Percentiles rank a stretch among this genome's conserved stretches.
phyloP scores from a whole-genome alignment of 805 yeast species.

The Zygoascus tannicola region DNA sequence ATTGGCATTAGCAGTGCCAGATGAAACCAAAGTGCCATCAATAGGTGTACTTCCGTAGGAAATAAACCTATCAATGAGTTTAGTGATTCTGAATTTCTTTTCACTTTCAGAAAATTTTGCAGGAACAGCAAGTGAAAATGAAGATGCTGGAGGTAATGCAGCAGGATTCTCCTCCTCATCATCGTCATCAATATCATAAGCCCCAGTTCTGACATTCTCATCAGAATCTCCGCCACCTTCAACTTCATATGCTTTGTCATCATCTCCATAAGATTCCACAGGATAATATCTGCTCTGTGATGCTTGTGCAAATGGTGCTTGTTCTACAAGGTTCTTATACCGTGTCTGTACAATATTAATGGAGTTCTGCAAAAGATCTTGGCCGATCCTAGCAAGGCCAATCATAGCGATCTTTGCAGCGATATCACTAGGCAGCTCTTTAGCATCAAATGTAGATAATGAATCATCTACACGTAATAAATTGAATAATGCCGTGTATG shows the following conservation, averaged over 20 bases:
- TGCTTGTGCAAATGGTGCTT: slow-evolving; percentile 12
- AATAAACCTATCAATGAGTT: slow-evolving; percentile 17
- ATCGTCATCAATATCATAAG: slow-evolving; percentile 10
- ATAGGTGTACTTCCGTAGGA: slow-evolving; percentile 11
- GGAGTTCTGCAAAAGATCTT: slow-evolving; percentile 49
- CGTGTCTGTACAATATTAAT: slow-evolving; percentile 61
- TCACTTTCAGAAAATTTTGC: slow-evolving; percentile 14
- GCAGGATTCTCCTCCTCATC: slow-evolving; percentile 26
- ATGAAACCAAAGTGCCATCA: slow-evolving; percentile 7
- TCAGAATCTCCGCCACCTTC: slow-evolving; percentile 25
- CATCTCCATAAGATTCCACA: slow-evolving; percentile 28
- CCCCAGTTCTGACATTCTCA: slow-evolving; percentile 18
- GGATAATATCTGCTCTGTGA: slow-evolving; percentile 10
- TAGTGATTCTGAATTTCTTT: slow-evolving; percentile 9
- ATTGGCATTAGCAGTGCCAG: slow-evolving; percentile 16
- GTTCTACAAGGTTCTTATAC: slow-evolving; percentile 40
- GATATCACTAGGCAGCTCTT: slow-evolving; percentile 54
- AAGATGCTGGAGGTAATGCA: slow-evolving; percentile 30
- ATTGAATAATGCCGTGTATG: slow-evolving; percentile 57
- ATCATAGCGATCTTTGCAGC: slow-evolving; percentile 56
- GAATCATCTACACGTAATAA: slow-evolving; percentile 55
- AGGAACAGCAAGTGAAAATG: slow-evolving; percentile 52
- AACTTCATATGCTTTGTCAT: slow-evolving; percentile 28
- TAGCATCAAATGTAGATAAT: slow-evolving; percentile 58
- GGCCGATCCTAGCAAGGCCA: slow-evolving; percentile 50